Conservation (phyloP, 257 asterid species). For the Nicotiana tabacum region DNA sequence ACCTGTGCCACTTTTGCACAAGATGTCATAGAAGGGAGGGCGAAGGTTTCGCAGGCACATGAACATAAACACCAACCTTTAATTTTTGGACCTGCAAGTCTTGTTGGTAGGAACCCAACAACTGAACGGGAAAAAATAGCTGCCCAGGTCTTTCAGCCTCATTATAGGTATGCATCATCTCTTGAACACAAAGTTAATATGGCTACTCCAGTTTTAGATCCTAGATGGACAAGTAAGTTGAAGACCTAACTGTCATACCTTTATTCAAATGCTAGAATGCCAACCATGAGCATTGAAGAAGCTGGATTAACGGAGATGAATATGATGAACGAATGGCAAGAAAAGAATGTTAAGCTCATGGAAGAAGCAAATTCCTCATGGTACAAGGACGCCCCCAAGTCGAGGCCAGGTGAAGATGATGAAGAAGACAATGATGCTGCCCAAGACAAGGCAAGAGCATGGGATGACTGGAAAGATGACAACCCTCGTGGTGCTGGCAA, state of each 20-base stretch:
- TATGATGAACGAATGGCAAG: slow-evolving; percentile 95
- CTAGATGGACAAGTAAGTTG: not conserved
- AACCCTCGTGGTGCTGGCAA: slow-evolving; percentile 98
- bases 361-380: slow-evolving; percentile 96
- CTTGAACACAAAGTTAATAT: not conserved
- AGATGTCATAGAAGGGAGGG: slow-evolving; percentile 91
- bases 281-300: slow-evolving; percentile 99
- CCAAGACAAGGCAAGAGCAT: slow-evolving; percentile 83
- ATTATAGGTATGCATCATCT: slow-evolving; percentile 47
- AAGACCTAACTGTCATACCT: not conserved
- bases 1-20: slow-evolving; percentile 98
- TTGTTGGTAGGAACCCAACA: slow-evolving; percentile 65
- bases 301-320: slow-evolving; percentile 98
- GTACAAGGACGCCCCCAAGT: slow-evolving; percentile 48
- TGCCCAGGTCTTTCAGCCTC: slow-evolving; percentile 96
- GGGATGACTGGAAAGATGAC: slow-evolving; percentile 99
- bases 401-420: slow-evolving; percentile 44
- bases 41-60: slow-evolving; percentile 55
- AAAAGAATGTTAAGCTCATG: slow-evolving; percentile 54
- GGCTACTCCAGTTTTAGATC: not conserved
- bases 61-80: slow-evolving; percentile 95
- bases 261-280: slow-evolving; percentile 39
- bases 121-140: slow-evolving; percentile 84
- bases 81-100: slow-evolving; percentile 95
- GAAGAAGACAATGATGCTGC: slow-evolving; percentile 81